phyloP scores from a whole-genome alignment of 2,329 filamentous ascomycete species.

The Cercospora zeina region DNA sequence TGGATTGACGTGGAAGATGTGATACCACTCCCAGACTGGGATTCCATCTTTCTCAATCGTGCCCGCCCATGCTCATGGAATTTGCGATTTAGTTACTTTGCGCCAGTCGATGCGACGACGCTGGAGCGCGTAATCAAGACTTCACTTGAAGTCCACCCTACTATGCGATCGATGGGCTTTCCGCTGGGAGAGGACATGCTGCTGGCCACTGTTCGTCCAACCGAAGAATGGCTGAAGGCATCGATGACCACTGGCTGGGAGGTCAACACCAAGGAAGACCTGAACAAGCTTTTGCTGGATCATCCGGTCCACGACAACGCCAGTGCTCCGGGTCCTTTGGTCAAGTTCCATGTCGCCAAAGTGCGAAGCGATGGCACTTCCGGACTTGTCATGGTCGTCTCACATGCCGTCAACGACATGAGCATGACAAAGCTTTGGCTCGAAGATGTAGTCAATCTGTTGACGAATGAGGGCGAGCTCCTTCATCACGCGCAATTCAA shows the following conservation, averaged over 20 bases:
- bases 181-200: constrained; percentile 34
- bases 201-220: constrained; percentile 35
- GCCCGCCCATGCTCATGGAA: constrained; percentile 39
- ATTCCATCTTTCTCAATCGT: constrained; percentile 38
- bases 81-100: constrained; percentile 38
- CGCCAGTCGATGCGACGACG: constrained; percentile 25
- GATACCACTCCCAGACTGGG: constrained; percentile 39
- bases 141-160: constrained; percentile 36
- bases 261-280: constrained; percentile 36
- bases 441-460: constrained; percentile 36
- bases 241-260: constrained; percentile 37
- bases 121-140: constrained; percentile 35
- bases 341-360: constrained; percentile 36
- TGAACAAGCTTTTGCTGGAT: constrained; percentile 34
- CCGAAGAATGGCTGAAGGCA: constrained; percentile 34
- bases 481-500: constrained; percentile 37
- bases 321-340: constrained; percentile 35
- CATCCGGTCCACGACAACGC: constrained; percentile 37
- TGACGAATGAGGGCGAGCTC: constrained; percentile 33
- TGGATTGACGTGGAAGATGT: constrained; percentile 43
- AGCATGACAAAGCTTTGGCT: constrained; percentile 41
- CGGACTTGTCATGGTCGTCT: constrained; percentile 36
- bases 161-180: constrained; percentile 37
- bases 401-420: constrained; percentile 39
- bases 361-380: constrained; percentile 34